Evolutionary conservation across 768 basidiomycete genomes (phyloP), one percentile per base, ranked within the genome.

Genomic region (Chalciporus chontae): DNA sequence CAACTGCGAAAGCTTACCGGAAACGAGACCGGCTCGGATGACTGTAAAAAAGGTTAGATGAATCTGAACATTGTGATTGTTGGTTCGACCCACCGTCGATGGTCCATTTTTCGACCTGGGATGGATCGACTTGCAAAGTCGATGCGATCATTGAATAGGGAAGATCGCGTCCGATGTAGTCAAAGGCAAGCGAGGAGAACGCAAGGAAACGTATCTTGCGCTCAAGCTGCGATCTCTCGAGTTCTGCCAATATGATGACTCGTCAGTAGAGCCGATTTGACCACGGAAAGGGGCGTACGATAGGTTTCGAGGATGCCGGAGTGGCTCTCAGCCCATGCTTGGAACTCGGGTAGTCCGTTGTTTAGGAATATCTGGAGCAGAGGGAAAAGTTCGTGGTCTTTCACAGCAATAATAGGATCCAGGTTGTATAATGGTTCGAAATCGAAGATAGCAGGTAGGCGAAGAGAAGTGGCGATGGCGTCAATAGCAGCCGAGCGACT

Each of bases 1-100:
- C 1, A 83, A 81, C 64, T 94, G 92, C 2, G 89, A 88, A 43
- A 94, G 83, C 66, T 90, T 92, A 32, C 87, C 92, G 44, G 83
- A 80, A 27, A 93, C 65, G 40, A 94, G 78, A 23, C 86, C 84
- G 2, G 83, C 78, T 47, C 91, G 87, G 57, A 94, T 91, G 48
- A 86, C 91, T 92, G 57, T 13, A 41, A 45, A 6, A 26, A 3
- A 9, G 9, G 19, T 21, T 13, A 31, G 29, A 48, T 19, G 5
- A 26, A 23, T 29, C 21, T 34, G 15, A 8, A 54, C 32, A 53
- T 39, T 40, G 21, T 5, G 6, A 6, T 23, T 19, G 4, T 38
- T 17, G 8, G 46, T 47, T 40, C 26, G 11, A 55, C 74, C 52
- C 61, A 91, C 90, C 84, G 69, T 93, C 89, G 54, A 94, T 93